Evolutionary conservation across 148 eudicot species (phyloP).

Genomic region (Gaultheria prostrata): DNA sequence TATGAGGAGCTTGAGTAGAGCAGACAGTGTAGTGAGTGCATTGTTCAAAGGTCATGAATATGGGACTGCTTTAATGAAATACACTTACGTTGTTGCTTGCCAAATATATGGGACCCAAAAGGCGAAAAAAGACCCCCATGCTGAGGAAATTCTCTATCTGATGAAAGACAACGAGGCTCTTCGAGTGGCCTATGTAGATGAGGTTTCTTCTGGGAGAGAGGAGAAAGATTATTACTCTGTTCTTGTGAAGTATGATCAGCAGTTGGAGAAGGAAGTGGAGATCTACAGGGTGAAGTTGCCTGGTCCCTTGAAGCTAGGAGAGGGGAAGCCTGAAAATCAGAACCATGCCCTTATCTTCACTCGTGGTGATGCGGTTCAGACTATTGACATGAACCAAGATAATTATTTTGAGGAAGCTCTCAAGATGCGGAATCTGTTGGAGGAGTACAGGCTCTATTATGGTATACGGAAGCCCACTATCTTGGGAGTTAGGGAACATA

Average conservation of each 20-base stretch:
- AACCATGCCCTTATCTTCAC: constrained; percentile 90
- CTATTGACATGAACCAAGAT: constrained; percentile 98
- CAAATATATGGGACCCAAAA: constrained; percentile 56
- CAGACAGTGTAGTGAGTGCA: constrained; percentile 34
- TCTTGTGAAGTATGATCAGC: constrained; percentile 87
- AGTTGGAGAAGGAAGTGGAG: constrained; percentile 77
- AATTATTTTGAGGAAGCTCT: constrained; percentile 94
- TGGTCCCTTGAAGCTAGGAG: constrained; percentile 91
- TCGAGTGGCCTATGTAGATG: constrained; percentile 95
- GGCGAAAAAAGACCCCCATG: constrained; percentile 67
- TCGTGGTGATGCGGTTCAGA: constrained; percentile 92
- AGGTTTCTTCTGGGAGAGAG: constrained; percentile 59
- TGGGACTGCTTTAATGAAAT: constrained; percentile 57
- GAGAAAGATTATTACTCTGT: constrained; percentile 79
- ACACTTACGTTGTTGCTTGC: constrained; percentile 57
- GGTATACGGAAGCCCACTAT: constrained; percentile 90
- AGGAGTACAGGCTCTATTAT: constrained; percentile 66
- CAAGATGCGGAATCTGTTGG: constrained; percentile 81
- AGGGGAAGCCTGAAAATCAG: constrained; percentile 96
- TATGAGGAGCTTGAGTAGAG: constrained; percentile 51
- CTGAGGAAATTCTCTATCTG: constrained; percentile 74
- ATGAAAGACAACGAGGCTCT: constrained; percentile 89
- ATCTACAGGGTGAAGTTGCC: constrained; percentile 82
- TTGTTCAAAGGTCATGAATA: constrained; percentile 49
- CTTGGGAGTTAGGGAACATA: constrained; percentile 86